Percentiles rank a stretch among this genome's conserved stretches.
These are phyloP conservation scores for Claviceps quebecensis DNA, from an alignment of 2,329 filamentous ascomycete genomes.

Conservation along the genomic window DNA sequence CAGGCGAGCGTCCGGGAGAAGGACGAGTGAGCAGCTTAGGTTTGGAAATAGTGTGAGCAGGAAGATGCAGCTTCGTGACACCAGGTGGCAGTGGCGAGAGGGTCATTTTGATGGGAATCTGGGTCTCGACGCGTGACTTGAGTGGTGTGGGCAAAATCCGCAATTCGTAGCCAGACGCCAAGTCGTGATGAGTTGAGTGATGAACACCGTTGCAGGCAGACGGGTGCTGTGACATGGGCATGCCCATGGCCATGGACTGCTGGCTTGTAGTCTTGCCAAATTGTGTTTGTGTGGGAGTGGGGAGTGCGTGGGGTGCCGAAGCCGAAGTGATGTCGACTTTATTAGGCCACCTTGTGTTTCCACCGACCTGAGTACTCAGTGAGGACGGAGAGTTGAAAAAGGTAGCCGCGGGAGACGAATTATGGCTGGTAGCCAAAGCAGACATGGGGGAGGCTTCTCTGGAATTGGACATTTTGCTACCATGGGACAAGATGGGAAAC, in stretches of 20 bases:
- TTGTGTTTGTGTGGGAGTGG: slow-evolving; percentile 13
- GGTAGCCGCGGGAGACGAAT: slow-evolving; percentile 32
- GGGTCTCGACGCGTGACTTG: slow-evolving; percentile 92
- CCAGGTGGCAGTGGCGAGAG: slow-evolving; percentile 62
- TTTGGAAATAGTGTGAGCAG: slow-evolving; percentile 84
- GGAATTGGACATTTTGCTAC: slow-evolving; percentile 30
- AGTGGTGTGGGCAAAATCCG: slow-evolving; percentile 52
- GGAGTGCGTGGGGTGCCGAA: slow-evolving; percentile 12
- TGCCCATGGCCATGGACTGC: slow-evolving; percentile 5
- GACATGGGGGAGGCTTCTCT: slow-evolving; percentile 42
- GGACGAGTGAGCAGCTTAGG: slow-evolving; percentile 77
- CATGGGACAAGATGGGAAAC: slow-evolving; percentile 35
- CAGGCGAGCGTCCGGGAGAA: slow-evolving; percentile 47
- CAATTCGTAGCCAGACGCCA: slow-evolving; percentile 27
- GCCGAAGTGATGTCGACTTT: slow-evolving; percentile 14
- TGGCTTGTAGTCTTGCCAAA: slow-evolving; percentile 11
- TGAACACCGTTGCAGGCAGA: slow-evolving; percentile 12
- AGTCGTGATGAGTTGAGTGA: slow-evolving; percentile 14
- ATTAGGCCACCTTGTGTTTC: slow-evolving; percentile 23
- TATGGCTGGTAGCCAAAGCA: slow-evolving; percentile 35
- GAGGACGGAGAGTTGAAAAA: slow-evolving; percentile 36
- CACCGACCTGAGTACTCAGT: slow-evolving; percentile 19
- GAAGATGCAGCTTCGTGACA: slow-evolving; percentile 71
- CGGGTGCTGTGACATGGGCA: slow-evolving; percentile 14
- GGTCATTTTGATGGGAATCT: slow-evolving; percentile 77